Base-by-base conservation (phyloP, 2,329 filamentous ascomycete species). In the Xylaria sp. region DNA sequence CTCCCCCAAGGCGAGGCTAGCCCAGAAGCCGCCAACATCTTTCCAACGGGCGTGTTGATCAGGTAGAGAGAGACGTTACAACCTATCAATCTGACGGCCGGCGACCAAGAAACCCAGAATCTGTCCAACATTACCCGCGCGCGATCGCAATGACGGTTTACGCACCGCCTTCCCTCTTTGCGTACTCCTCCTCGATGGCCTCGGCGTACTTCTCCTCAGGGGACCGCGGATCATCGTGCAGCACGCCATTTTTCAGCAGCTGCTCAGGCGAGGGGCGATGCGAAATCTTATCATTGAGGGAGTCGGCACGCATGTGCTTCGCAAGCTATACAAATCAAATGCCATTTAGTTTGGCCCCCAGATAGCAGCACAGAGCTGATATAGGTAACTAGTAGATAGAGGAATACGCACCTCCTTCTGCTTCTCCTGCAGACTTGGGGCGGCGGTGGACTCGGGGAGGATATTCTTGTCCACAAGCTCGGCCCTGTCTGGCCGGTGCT, bases 381-480 rank as follows among this genome's bases (percentile, higher is more conserved):
- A n/a, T 11, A 15, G 3, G 19, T 9, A n/a, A 5, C 3, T n/a
- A n/a, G n/a, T n/a, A n/a, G n/a, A n/a, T n/a, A 19, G 27, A 43
- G 31, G 41, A 13, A 4, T 31, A 65, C 77, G 73, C 63, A 83
- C 83, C 75, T 96, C 91, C 72, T 86, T 89, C 76, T 95, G 92
- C 64, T 92, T 87, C 58, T 89, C 92, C 73, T 90, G 88, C 55
- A 97, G 81, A 2, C 89, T 85, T 0, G 93, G 93, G 0, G 93
- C 92, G 17, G 90, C 92, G 53, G 78, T 89, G 31, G 90, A 90
- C 58, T 88, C 87, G 25, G 91, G 91, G 25, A 97, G 87, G 75
- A 97, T 97, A 78, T 97, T 96, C 69, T 91, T 90, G 74, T 95
- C 90, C 65, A 97, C 81, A 21, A 97, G 83, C 71, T 92, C 87